Percentiles rank a stretch among this genome's conserved stretches.
phyloP scores from a whole-genome alignment of 192 early-diverging fungal genomes.

The Podila epigama region DNA sequence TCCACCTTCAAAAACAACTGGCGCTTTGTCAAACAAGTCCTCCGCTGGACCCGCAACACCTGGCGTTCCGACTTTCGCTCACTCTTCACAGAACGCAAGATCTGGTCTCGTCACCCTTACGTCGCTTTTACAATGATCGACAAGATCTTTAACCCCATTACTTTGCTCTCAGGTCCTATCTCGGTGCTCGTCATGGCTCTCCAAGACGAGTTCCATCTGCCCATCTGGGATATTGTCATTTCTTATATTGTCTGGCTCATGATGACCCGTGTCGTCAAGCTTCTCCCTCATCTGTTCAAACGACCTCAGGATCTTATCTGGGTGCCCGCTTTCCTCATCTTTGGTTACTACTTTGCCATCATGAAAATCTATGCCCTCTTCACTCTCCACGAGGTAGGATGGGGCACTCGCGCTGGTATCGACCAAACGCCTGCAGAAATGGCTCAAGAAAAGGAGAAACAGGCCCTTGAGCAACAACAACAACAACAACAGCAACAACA shows the following conservation, averaged over 20 bases:
- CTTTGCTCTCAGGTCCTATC: conserved; percentile 68
- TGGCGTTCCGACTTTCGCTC: conserved; percentile 74
- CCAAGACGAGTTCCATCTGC: conserved; percentile 53
- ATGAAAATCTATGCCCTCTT: conserved; percentile 77
- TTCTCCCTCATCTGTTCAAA: conserved; percentile 68
- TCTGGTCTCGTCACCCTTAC: conserved; percentile 74
- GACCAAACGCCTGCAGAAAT: conserved; percentile 50
- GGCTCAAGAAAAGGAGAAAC: conserved; percentile 52
- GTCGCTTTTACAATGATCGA: conserved; percentile 80
- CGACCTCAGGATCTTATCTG: conserved; percentile 70
- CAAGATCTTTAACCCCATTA: conserved; percentile 79
- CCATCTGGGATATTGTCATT: conserved; percentile 66
- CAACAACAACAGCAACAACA: conserved; percentile 11
- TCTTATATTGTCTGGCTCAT: conserved; percentile 70
- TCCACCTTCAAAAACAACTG: conserved; percentile 83
- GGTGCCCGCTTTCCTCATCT: conserved; percentile 71
- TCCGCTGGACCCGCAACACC: conserved; percentile 79
- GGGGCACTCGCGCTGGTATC: conserved; percentile 72
- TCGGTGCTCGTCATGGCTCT: conserved; percentile 61
- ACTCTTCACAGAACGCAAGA: conserved; percentile 66
- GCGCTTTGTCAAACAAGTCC: conserved; percentile 73
- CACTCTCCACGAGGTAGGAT: conserved; percentile 72
- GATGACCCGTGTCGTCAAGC: conserved; percentile 70
- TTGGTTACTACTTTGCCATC: conserved; percentile 75
- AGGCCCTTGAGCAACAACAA: conserved; percentile 21